phyloP scores from a whole-genome alignment of 331 rosid genomes.

The Quercus lobata region DNA sequence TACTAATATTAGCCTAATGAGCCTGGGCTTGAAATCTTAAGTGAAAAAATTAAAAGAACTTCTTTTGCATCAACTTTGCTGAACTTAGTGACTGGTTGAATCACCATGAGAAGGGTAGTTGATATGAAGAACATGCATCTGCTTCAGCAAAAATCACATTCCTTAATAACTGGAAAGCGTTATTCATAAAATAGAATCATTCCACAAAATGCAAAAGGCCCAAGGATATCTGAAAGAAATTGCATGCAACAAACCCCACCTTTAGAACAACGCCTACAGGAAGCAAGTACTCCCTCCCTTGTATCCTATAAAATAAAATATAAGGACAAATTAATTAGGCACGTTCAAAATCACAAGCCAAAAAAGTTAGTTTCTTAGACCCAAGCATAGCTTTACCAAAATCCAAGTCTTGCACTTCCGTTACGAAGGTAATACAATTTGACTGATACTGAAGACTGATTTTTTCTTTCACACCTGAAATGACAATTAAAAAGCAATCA shows the following conservation, averaged over 20 bases:
- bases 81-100: too few relatives aligned
- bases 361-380: not conserved
- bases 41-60: not conserved
- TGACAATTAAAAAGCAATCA: conserved; percentile 11
- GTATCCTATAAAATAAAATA: conserved; percentile 58
- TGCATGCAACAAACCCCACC: conserved; percentile 35
- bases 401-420: conserved; percentile 94
- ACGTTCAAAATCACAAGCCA: conserved; percentile 15
- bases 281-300: conserved; percentile 85
- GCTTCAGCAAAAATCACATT: not conserved
- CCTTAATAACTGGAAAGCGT: not conserved
- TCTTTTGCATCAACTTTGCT: too few relatives aligned
- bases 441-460: conserved; percentile 70
- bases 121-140: not conserved
- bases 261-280: conserved; percentile 86
- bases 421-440: conserved; percentile 76
- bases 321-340: not conserved
- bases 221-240: not conserved
- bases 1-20: not conserved
- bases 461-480: conserved; percentile 78
- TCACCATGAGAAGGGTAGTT: not conserved
- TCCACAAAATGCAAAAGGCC: not conserved
- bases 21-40: not conserved
- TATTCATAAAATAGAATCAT: not conserved
- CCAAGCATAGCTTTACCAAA: conserved; percentile 62